A percentile compares a stretch with the other conserved stretches of the same genome.
phyloP scores from a whole-genome alignment of 768 basidiomycete genomes.

The Termitomyces sp. region DNA sequence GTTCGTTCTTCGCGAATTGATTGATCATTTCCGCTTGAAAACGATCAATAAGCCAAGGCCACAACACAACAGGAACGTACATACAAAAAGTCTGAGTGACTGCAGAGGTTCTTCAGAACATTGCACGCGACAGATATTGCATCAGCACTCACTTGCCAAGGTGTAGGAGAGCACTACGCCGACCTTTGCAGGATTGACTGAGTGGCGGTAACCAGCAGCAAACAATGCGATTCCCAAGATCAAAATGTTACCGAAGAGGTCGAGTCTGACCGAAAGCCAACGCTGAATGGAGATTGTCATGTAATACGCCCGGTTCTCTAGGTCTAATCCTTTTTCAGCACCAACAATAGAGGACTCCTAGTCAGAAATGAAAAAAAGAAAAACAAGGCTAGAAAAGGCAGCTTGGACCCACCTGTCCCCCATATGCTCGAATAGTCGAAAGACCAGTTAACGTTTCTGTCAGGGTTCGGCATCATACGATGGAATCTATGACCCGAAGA shows the following conservation, averaged over 20 bases:
- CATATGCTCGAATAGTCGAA: conserved; percentile 56
- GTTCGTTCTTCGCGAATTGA: conserved; percentile 54
- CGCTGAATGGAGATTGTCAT: conserved; percentile 62
- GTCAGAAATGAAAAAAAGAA: neutral
- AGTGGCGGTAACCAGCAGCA: conserved; percentile 52
- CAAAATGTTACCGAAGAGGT: conserved; percentile 61
- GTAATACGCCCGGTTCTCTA: conserved; percentile 58
- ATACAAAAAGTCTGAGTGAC: conserved; percentile 51
- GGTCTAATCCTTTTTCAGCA: conserved; percentile 49
- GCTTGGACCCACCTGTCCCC: conserved; percentile 36
- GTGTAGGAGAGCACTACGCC: conserved; percentile 58
- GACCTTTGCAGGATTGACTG: conserved; percentile 54
- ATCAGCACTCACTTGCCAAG: conserved; percentile 35
- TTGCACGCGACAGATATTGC: neutral
- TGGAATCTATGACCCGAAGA: neutral
- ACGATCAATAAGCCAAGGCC: neutral
- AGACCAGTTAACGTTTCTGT: conserved; percentile 59
- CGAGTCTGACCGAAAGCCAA: conserved; percentile 60
- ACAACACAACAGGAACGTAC: conserved; percentile 11
- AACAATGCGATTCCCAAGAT: conserved; percentile 68
- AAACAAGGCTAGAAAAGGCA: neutral
- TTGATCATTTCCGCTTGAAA: conserved; percentile 46
- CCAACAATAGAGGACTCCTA: conserved; percentile 43
- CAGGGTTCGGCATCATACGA: neutral
- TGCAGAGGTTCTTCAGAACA: conserved; percentile 12